Evolutionary conservation across 106 monocot species (phyloP).

Genomic region (Gastrodia elata): DNA sequence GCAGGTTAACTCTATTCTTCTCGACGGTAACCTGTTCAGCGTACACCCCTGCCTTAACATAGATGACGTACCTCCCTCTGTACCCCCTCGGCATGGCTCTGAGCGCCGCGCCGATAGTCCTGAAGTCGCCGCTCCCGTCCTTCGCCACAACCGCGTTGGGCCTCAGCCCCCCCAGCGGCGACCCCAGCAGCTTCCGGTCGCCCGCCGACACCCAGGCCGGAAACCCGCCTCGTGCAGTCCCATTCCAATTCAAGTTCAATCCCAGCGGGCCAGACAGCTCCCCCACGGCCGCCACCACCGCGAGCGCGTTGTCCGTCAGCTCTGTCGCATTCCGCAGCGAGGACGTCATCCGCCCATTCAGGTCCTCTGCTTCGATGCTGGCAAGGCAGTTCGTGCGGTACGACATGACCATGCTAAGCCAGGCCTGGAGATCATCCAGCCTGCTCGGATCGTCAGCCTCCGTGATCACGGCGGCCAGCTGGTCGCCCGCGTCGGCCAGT

Average conservation of each 20-base stretch:
- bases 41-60: constrained; percentile 55
- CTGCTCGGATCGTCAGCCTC: not conserved
- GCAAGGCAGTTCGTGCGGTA: constrained; percentile 62
- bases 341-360: constrained; percentile 28
- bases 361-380: constrained; percentile 29
- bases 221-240: not conserved
- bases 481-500: constrained; percentile 7
- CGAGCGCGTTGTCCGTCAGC: constrained; percentile 65
- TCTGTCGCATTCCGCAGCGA: constrained; percentile 22
- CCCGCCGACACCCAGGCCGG: constrained; percentile 27
- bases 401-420: constrained; percentile 58
- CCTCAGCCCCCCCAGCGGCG: not conserved
- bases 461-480: constrained; percentile 2
- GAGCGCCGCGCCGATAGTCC: constrained; percentile 32
- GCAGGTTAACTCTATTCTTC: constrained; percentile 29
- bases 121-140: constrained; percentile 51
- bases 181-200: constrained; percentile 34
- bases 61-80: constrained; percentile 30
- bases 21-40: constrained; percentile 24
- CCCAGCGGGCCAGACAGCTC: constrained; percentile 11
- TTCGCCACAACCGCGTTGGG: constrained; percentile 45
- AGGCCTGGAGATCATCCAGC: constrained; percentile 33
- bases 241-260: not conserved
- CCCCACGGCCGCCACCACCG: constrained; percentile 28
- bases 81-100: constrained; percentile 17